Base-by-base conservation (phyloP, 1,139 yeast species). In the Maudiozyma humilis region DNA sequence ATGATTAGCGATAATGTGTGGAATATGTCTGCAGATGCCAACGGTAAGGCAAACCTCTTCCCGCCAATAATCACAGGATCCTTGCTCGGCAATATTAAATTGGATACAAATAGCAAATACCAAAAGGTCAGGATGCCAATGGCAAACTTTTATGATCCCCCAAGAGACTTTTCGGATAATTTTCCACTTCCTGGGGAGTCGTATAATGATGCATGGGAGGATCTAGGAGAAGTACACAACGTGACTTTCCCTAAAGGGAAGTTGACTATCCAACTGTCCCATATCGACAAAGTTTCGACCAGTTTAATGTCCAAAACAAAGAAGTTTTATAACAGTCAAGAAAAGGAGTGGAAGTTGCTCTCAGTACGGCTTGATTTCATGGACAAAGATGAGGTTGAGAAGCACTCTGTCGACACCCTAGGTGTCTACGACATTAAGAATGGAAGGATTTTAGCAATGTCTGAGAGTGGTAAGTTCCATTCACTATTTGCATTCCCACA, bases 391-490 rank as follows among this genome's bases (percentile, higher is more conserved):
- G 62, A 65, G 31, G 62, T 65, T 1, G 79, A 78, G 45, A 66
- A 65, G 44, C 78, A 78, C 56, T 59, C 59, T 0, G 50, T 86
- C 15, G 69, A 66, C 2, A 62, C 86, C 18, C 61, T 63, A 16
- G 96, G 95, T 0, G 69, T 85, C 2, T 87, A 88, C 60, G 82
- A 82, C 55, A 79, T 79, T 49, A 70, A 74, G 8, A 67, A 79
- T 0, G 96, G 96, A 0, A 72, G 86, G 44, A 58, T 87, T 14
- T 65, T 87, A 8, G 70, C 82, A 1, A 60, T 76, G 15, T 75
- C 95, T 0, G 69, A 74, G 39, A 77, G 93, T 19, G 86, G 83
- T 8, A 87, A 87, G 60, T 87, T 83, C 57, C 71, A 75, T 38
- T 89, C 94, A 3, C 52, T 69, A 6, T 72, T 72, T 54, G 79